Conservation (phyloP, 331 rosid genomes). For the Stylosanthes scabra region DNA sequence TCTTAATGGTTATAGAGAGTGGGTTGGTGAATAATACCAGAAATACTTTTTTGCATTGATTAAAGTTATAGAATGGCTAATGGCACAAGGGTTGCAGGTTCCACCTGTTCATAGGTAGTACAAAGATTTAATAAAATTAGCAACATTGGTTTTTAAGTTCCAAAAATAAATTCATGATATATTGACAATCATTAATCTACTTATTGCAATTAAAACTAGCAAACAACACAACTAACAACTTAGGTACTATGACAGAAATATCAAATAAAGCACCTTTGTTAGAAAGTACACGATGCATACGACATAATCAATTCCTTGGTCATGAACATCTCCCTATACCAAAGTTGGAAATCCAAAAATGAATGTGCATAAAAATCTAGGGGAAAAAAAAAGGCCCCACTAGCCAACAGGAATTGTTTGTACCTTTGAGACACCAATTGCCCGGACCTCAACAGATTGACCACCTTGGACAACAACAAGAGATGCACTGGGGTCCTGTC, state of each 20-base stretch:
- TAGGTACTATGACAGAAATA: background rate
- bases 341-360: slow-evolving; percentile 11
- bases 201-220: too few species aligned
- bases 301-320: slow-evolving; percentile 91
- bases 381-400: background rate
- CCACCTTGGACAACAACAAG: slow-evolving; percentile 94
- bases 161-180: too few species aligned
- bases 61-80: too few species aligned
- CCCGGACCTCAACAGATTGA: slow-evolving; percentile 90
- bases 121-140: too few species aligned
- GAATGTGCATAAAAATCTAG: slow-evolving; percentile 23
- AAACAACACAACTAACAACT: too few species aligned
- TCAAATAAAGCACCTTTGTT: slow-evolving; percentile 64
- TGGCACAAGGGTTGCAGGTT: too few species aligned
- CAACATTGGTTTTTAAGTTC: too few species aligned
- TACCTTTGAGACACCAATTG: slow-evolving; percentile 97
- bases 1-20: too few species aligned
- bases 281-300: slow-evolving; percentile 91
- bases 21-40: too few species aligned
- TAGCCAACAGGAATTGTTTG: slow-evolving; percentile 17
- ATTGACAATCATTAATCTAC: too few species aligned
- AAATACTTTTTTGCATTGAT: too few species aligned
- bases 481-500: slow-evolving; percentile 98
- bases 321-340: slow-evolving; percentile 87
- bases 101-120: too few species aligned